Conservation (phyloP, 2,329 filamentous ascomycete species). For the Nemania sp. region DNA sequence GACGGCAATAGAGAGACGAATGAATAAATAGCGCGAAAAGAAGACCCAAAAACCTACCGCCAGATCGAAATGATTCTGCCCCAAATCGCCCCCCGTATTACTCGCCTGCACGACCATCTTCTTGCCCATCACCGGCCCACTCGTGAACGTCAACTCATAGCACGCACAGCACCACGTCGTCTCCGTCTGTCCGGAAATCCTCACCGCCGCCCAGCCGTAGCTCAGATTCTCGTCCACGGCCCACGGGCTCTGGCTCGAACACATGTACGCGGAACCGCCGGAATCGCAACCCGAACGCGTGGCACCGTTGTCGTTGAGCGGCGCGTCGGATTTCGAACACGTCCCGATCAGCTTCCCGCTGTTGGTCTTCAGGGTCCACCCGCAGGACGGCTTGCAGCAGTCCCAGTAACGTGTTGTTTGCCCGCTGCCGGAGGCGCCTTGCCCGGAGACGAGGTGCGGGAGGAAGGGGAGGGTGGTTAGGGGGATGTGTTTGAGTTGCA, state of each 20-base stretch:
- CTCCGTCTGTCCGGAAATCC: constrained; percentile 58
- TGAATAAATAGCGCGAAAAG: neutral
- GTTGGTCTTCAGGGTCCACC: constrained; percentile 60
- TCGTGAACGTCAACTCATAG: constrained; percentile 64
- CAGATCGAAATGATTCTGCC: constrained; percentile 59
- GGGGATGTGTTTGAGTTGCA: constrained; percentile 30
- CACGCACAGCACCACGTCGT: constrained; percentile 67
- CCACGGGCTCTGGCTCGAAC: constrained; percentile 65
- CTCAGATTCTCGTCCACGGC: constrained; percentile 59
- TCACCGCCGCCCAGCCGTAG: constrained; percentile 67
- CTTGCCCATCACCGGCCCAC: constrained; percentile 56
- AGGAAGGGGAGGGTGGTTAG: constrained; percentile 23
- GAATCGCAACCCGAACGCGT: constrained; percentile 56
- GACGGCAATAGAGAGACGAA: neutral
- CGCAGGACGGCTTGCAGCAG: constrained; percentile 72
- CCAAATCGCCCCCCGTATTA: constrained; percentile 60
- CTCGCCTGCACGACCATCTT: constrained; percentile 64
- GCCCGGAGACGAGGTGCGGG: constrained; percentile 24
- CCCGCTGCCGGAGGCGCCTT: constrained; percentile 35
- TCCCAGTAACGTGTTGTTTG: constrained; percentile 58
- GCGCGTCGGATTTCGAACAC: constrained; percentile 59
- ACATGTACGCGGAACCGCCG: constrained; percentile 62
- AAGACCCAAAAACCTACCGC: constrained; percentile 38
- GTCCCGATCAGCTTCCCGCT: constrained; percentile 55
- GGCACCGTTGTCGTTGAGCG: constrained; percentile 51